These are phyloP conservation scores for Dendrobium officinale DNA, from an alignment of 106 monocot species.

Conservation along the genomic window DNA sequence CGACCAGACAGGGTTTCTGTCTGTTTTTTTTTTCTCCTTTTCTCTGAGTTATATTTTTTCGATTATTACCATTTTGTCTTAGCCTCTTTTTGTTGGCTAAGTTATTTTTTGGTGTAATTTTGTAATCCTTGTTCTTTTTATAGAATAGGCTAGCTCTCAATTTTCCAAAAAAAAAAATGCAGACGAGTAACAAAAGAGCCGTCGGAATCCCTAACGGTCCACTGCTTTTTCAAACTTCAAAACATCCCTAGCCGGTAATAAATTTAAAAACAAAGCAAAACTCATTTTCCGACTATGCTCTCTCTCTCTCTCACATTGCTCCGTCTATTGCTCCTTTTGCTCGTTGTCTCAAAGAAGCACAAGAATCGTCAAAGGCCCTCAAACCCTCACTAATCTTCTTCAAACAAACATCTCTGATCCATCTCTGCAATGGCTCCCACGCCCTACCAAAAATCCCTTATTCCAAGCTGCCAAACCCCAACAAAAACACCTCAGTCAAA, in stretches of 20 bases:
- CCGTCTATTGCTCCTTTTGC: no score
- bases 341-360: slow-evolving; percentile 1
- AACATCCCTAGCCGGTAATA: neutral
- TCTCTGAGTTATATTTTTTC: no score
- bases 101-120: no score
- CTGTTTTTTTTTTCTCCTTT: no score
- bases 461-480: slow-evolving; percentile 53
- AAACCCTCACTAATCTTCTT: neutral
- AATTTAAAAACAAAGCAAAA: neutral
- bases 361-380: neutral
- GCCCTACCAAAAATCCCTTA: slow-evolving; percentile 23
- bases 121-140: no score
- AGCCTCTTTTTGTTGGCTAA: no score
- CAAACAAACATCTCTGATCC: neutral
- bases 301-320: slow-evolving; percentile 1
- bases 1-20: no score
- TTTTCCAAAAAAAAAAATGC: no score
- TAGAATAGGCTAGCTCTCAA: no score
- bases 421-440: slow-evolving; percentile 60
- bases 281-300: neutral
- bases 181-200: neutral
- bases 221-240: slow-evolving; percentile 3
- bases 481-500: slow-evolving; percentile 50
- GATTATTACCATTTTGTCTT: no score
- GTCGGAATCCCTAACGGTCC: slow-evolving; percentile 6